Conservation (phyloP, 306 rosid species). For the Mimosa bimucronata region DNA sequence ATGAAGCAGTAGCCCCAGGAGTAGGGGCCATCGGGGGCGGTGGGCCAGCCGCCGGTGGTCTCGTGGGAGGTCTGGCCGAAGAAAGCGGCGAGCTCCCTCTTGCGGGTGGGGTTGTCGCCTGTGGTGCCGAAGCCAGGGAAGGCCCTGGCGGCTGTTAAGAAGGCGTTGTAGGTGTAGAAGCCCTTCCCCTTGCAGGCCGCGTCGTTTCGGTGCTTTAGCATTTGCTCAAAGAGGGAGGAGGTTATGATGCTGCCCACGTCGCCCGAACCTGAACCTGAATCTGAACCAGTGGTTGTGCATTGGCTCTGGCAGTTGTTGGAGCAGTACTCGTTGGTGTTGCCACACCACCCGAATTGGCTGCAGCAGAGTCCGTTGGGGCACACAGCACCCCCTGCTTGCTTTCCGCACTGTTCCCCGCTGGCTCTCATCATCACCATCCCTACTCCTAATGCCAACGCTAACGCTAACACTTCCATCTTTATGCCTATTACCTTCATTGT, state of each 20-base stretch:
- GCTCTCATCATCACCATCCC: neutral
- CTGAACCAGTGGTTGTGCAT: no score
- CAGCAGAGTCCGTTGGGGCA: no score
- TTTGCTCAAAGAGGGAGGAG: conserved; percentile 32
- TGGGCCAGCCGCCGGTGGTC: conserved; percentile 53
- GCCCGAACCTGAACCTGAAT: no score
- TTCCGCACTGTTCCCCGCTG: no score
- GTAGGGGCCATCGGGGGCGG: conserved; percentile 69
- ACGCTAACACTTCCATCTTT: neutral
- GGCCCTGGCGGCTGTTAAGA: conserved; percentile 55
- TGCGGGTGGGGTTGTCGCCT: conserved; percentile 48
- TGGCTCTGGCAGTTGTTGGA: no score
- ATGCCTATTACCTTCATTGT: conserved; percentile 10
- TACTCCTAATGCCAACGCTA: neutral
- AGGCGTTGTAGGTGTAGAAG: conserved; percentile 60
- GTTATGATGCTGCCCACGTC: conserved; percentile 38
- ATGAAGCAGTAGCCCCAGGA: conserved; percentile 72
- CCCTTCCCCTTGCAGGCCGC: conserved; percentile 22
- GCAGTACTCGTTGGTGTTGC: no score
- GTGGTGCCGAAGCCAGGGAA: conserved; percentile 56
- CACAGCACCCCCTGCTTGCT: no score
- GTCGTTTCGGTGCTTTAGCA: conserved; percentile 65
- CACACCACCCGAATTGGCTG: no score
- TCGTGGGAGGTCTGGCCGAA: conserved; percentile 80
- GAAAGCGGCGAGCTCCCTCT: conserved; percentile 76